Evolutionary conservation across 805 yeast genomes (phyloP), one percentile per base, ranked within the genome.

Genomic region (Debaryomyces castellii): DNA sequence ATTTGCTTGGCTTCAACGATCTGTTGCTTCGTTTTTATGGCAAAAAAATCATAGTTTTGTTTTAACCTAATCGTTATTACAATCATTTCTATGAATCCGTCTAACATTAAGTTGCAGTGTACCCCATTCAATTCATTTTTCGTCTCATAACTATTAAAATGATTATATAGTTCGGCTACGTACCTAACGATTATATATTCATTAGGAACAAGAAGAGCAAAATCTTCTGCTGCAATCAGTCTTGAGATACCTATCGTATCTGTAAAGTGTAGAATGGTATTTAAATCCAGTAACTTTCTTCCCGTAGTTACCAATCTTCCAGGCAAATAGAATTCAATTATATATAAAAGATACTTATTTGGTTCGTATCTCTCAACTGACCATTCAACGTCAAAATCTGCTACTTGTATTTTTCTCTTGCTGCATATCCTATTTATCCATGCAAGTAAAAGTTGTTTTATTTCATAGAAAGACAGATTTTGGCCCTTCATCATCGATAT

Each of bases 131-230:
- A 30, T 14, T 30, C 18, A 4, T 7, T 16, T 4, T 30, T 17
- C 2, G 14, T 17, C 10, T 16, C 20, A 30, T 30, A 30, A 8
- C 4, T 6, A 46, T 67, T 71, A 48, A 70, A 67, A 21, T 48
- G 51, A 45, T 78, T 80, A 61, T 73, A 82, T 82, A 84, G 78
- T 53, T 82, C 78, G 11, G 83, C 74, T 9, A 82, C 60, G 55
- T 80, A 83, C 14, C 83, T 74, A 51, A 83, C 71, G 12, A 83
- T 67, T 34, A 83, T 73, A 51, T 79, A 75, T 50, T 83, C 89
- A 50, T 83, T 88, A 0, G 85, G 85, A 20, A 66, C 68, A 11
- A 65, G 55, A 18, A 69, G 64, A 30, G 64, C 64, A 46, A 82
- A 70, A 60, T 81, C 87, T 28, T 79, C 82, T 1, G 71, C 74